phyloP scores from a whole-genome alignment of 2,329 filamentous ascomycete genomes.

The Aspergillus fischeri region DNA sequence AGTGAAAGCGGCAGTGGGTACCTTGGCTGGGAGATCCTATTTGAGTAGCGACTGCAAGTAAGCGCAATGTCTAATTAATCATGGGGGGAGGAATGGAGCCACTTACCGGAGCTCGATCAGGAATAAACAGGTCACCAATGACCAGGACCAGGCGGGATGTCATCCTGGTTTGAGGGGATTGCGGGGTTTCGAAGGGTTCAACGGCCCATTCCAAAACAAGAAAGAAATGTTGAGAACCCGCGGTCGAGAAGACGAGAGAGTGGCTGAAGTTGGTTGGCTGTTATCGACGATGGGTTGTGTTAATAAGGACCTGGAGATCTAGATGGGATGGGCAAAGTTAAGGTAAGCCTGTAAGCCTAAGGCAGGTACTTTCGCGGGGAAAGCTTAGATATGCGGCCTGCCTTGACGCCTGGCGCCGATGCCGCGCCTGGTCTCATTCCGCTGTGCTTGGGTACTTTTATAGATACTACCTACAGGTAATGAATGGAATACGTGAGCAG shows the following conservation, averaged over 20 bases:
- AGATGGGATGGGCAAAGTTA: not conserved
- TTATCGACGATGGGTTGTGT: not conserved
- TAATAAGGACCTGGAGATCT: conserved; percentile 4
- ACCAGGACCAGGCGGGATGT: conserved; percentile 88
- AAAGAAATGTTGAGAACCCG: not conserved
- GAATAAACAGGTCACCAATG: conserved; percentile 90
- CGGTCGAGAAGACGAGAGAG: not conserved
- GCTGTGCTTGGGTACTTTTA: not conserved
- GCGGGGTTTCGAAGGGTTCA: conserved; percentile 16
- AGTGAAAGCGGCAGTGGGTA: conserved; percentile 35
- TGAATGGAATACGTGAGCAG: not conserved
- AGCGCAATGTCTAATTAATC: conserved; percentile 11
- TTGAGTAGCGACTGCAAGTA: conserved; percentile 9
- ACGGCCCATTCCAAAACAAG: conserved; percentile 24
- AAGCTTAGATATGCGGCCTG: conserved; percentile 7
- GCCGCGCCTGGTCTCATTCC: not conserved
- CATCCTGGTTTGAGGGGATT: conserved; percentile 40
- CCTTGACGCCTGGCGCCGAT: conserved; percentile 2
- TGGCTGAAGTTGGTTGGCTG: not conserved
- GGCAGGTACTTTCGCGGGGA: conserved; percentile 19
- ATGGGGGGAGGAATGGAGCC: conserved; percentile 9
- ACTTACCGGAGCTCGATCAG: conserved; percentile 74
- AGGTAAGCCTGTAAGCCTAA: not conserved
- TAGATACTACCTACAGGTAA: not conserved
- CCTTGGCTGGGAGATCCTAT: conserved; percentile 81